Percentiles rank a stretch among this genome's conserved stretches.
Evolutionary conservation across 2,329 filamentous ascomycete genomes (phyloP).

Genomic region (Colletotrichum paranaense): DNA sequence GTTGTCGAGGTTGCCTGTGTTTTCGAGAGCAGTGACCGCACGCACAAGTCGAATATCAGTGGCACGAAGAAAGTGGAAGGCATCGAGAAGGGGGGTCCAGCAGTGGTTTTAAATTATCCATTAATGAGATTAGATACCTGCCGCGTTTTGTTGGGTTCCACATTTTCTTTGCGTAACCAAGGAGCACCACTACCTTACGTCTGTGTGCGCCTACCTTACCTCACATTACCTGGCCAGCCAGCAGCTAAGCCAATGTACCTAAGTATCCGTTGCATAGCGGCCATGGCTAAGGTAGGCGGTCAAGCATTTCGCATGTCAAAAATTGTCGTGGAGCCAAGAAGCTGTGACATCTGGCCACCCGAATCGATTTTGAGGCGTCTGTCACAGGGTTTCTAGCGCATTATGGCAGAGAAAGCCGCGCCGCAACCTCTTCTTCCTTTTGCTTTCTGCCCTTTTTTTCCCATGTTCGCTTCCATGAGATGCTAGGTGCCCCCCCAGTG

Average conservation of each 20-base stretch:
- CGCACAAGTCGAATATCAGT: slow-evolving; percentile 8
- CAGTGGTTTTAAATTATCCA: slow-evolving; percentile 34
- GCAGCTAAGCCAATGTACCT: not conserved
- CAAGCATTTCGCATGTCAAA: slow-evolving; percentile 21
- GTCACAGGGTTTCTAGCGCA: slow-evolving; percentile 9
- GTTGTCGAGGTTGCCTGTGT: slow-evolving; percentile 9
- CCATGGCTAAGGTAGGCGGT: slow-evolving; percentile 8
- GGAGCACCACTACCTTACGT: not conserved
- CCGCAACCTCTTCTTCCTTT: not conserved
- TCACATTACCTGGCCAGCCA: not conserved
- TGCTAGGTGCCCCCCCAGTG: not conserved
- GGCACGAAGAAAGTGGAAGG: slow-evolving; percentile 13
- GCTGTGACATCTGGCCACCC: slow-evolving; percentile 20
- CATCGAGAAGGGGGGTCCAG: slow-evolving; percentile 20
- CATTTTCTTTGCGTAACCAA: slow-evolving; percentile 20
- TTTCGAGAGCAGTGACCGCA: slow-evolving; percentile 5
- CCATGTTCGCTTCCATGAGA: not conserved
- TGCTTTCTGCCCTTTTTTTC: not conserved
- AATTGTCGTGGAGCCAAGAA: slow-evolving; percentile 6
- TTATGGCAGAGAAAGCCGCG: not conserved
- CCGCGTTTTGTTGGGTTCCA: slow-evolving; percentile 34
- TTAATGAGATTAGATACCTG: slow-evolving; percentile 34
- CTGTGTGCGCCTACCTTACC: not conserved
- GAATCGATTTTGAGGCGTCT: not conserved
- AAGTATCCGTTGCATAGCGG: not conserved